Percentiles rank a stretch among this genome's conserved stretches.
Conservation (phyloP, 257 asterid species). For the Linderniella brevidens region DNA sequence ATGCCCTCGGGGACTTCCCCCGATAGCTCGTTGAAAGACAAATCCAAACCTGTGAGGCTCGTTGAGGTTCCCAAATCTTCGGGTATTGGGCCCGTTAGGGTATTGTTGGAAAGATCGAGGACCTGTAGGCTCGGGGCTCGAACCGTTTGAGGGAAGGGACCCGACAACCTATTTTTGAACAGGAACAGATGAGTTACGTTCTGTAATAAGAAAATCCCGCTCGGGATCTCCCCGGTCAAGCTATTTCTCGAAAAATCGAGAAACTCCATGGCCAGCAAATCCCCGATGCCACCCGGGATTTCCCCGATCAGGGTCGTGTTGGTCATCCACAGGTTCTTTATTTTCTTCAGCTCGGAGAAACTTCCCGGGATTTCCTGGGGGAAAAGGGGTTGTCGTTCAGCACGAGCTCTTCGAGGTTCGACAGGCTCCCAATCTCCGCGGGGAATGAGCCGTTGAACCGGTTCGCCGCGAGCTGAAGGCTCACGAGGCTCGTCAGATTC, state of each 20-base stretch:
- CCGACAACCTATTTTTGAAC: slow-evolving; percentile 38
- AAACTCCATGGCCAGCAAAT: slow-evolving; percentile 17
- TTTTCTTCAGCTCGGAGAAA: slow-evolving; percentile 35
- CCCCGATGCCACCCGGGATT: slow-evolving; percentile 19
- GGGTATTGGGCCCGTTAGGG: slow-evolving; percentile 48
- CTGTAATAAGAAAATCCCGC: slow-evolving; percentile 34
- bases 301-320: slow-evolving; percentile 26
- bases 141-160: slow-evolving; percentile 36
- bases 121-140: slow-evolving; percentile 28
- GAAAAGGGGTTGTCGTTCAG: slow-evolving; percentile 37
- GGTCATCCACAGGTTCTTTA: slow-evolving; percentile 36
- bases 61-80: slow-evolving; percentile 46
- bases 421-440: slow-evolving; percentile 37
- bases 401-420: slow-evolving; percentile 35
- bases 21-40: slow-evolving; percentile 25
- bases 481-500: slow-evolving; percentile 24
- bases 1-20: slow-evolving; percentile 54
- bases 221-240: slow-evolving; percentile 24
- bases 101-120: slow-evolving; percentile 43
- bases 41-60: slow-evolving; percentile 27
- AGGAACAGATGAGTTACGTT: slow-evolving; percentile 34
- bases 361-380: slow-evolving; percentile 38
- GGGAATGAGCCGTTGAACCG: slow-evolving; percentile 57
- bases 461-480: slow-evolving; percentile 21
- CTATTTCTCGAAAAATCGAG: slow-evolving; percentile 23